Evolutionary conservation across 2,329 filamentous ascomycete genomes (phyloP).

Genomic region (Fusarium udum): DNA sequence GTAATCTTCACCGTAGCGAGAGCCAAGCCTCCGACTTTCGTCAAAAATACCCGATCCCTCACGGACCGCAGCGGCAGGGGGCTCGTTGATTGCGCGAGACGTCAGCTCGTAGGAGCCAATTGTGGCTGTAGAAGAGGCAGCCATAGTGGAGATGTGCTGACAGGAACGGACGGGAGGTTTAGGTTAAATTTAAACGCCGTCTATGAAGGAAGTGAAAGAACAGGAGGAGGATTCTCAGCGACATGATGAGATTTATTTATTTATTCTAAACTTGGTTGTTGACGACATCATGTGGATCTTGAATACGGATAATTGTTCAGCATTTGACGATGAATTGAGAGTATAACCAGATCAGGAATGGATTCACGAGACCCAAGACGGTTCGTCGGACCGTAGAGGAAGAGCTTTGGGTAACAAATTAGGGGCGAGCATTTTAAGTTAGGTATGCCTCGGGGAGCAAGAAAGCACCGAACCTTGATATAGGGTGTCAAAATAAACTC

Average conservation of each 20-base stretch:
- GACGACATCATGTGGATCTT: slow-evolving; percentile 2
- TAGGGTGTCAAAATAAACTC: too few relatives aligned
- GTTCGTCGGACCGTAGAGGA: slow-evolving; percentile 8
- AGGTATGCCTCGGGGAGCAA: background rate
- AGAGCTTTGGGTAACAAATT: slow-evolving; percentile 11
- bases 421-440: background rate
- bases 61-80: slow-evolving; percentile 3
- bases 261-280: background rate
- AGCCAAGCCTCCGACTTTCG: slow-evolving; percentile 4
- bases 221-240: background rate
- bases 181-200: slow-evolving; percentile 1
- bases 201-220: background rate
- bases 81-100: slow-evolving; percentile 8
- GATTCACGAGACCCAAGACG: background rate
- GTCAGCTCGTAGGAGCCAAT: slow-evolving; percentile 32
- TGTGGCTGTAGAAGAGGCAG: slow-evolving; percentile 28
- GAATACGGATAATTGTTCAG: background rate
- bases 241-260: background rate
- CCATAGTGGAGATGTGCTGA: slow-evolving; percentile 26
- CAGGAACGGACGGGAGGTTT: background rate
- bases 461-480: too few relatives aligned
- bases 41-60: background rate
- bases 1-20: background rate
- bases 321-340: background rate
- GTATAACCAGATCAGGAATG: slow-evolving; percentile 19